Conservation (phyloP, 164 flowering plant genomes). For the Vitis cinerea region DNA sequence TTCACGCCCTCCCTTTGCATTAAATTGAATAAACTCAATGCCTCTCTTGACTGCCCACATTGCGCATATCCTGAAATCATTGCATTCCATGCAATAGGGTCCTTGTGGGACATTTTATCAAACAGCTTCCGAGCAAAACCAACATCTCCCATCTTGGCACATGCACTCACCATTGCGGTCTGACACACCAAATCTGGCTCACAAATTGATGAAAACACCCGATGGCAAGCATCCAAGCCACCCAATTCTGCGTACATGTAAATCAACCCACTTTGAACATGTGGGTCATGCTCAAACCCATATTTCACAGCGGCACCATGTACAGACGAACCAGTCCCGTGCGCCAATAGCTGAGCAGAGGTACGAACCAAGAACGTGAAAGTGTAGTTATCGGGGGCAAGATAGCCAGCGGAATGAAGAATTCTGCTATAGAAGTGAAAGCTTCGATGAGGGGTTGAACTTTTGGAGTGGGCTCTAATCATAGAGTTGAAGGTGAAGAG, state of each 20-base stretch:
- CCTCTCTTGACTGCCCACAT: slow-evolving; percentile 44
- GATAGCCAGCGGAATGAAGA: slow-evolving; percentile 15
- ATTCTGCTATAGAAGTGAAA: slow-evolving; percentile 36
- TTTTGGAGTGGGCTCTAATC: slow-evolving; percentile 51
- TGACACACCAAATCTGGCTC: slow-evolving; percentile 49
- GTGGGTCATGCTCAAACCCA: slow-evolving; percentile 46
- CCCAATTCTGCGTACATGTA: slow-evolving; percentile 50
- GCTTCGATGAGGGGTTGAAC: slow-evolving; percentile 34
- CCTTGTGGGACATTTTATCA: slow-evolving; percentile 52
- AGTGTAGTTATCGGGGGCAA: slow-evolving; percentile 53
- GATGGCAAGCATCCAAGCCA: slow-evolving; percentile 19
- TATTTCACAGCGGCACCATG: slow-evolving; percentile 31
- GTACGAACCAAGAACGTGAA: slow-evolving; percentile 48
- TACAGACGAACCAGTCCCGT: slow-evolving; percentile 23
- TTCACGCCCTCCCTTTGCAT: slow-evolving; percentile 48
- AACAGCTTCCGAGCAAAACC: slow-evolving; percentile 42
- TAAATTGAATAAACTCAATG: slow-evolving; percentile 36
- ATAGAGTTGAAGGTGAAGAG: slow-evolving; percentile 46
- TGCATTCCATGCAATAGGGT: slow-evolving; percentile 50
- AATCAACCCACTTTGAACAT: slow-evolving; percentile 54
- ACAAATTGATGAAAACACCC: slow-evolving; percentile 23
- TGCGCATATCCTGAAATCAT: slow-evolving; percentile 57
- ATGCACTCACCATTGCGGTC: slow-evolving; percentile 50
- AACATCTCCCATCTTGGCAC: slow-evolving; percentile 40
- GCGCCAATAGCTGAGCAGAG: slow-evolving; percentile 32